phyloP scores from a whole-genome alignment of 1,139 yeast genomes.

The Magnusiomyces paraingens region DNA sequence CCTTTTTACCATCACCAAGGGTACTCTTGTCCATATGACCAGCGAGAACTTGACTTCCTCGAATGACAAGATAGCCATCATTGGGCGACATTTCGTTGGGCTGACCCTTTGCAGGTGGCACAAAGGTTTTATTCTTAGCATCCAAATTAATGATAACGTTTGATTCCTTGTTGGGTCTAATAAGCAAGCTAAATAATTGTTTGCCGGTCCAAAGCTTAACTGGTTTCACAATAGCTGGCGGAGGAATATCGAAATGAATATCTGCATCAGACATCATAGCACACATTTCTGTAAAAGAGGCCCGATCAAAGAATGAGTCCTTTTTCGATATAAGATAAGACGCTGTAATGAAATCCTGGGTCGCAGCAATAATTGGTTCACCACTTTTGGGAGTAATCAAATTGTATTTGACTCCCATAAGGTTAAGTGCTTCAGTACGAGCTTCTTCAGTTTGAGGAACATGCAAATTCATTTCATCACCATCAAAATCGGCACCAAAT shows the following conservation, averaged over 20 bases:
- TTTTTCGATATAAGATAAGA: conserved; percentile 87
- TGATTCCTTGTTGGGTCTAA: conserved; percentile 69
- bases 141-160: conserved; percentile 85
- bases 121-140: conserved; percentile 86
- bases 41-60: conserved; percentile 82
- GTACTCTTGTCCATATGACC: conserved; percentile 98
- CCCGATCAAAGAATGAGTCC: conserved; percentile 88
- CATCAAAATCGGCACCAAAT: conserved; percentile 98
- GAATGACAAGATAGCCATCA: conserved; percentile 85
- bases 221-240: conserved; percentile 91
- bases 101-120: conserved; percentile 58
- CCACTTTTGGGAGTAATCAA: conserved; percentile 95
- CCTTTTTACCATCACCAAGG: conserved; percentile 96
- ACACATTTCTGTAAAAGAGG: conserved; percentile 71
- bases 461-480: conserved; percentile 98
- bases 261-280: conserved; percentile 96
- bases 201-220: conserved; percentile 94
- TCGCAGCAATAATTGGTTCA: conserved; percentile 98
- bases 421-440: conserved; percentile 91
- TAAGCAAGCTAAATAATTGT: conserved; percentile 82
- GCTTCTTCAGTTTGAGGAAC: conserved; percentile 99
- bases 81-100: conserved; percentile 97
- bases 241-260: conserved; percentile 84
- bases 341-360: conserved; percentile 98
- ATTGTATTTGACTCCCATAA: conserved; percentile 97